A percentile compares a stretch with the other conserved stretches of the same genome.
These are phyloP conservation scores for Arthrobotrys sinensis DNA, from an alignment of 2,329 filamentous ascomycete genomes.

Conservation along the genomic window DNA sequence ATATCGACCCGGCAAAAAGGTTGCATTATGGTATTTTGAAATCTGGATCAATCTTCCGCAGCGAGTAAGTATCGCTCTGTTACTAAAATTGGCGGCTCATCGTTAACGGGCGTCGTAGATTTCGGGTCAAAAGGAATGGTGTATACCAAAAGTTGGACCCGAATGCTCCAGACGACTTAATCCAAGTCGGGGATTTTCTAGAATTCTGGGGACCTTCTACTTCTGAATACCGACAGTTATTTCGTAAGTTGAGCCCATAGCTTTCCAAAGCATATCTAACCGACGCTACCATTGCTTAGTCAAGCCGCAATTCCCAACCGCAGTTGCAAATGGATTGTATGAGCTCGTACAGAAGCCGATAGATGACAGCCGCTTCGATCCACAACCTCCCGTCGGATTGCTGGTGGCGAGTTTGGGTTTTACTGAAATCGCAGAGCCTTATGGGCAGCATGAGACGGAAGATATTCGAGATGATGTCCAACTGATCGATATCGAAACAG, in stretches of 20 bases:
- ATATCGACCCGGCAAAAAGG: neutral
- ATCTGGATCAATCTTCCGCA: slow-evolving; percentile 21
- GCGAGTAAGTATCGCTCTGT: slow-evolving; percentile 26
- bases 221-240: slow-evolving; percentile 24
- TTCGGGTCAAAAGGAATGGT: slow-evolving; percentile 39
- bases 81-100: neutral
- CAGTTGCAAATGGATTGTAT: neutral
- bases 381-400: slow-evolving; percentile 21
- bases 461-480: slow-evolving; percentile 8
- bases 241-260: slow-evolving; percentile 1
- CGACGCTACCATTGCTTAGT: neutral
- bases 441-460: neutral
- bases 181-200: slow-evolving; percentile 32
- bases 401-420: slow-evolving; percentile 22
- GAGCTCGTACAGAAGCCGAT: neutral
- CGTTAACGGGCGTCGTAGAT: slow-evolving; percentile 12
- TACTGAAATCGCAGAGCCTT: slow-evolving; percentile 4
- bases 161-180: slow-evolving; percentile 10
- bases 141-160: slow-evolving; percentile 33
- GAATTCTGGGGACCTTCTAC: slow-evolving; percentile 40
- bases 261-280: neutral
- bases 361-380: neutral
- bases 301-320: neutral
- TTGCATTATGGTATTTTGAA: slow-evolving; percentile 23
- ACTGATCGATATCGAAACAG: slow-evolving; percentile 25